A percentile compares a stretch with the other conserved stretches of the same genome.
Conservation (phyloP, 2,329 filamentous ascomycete species). For the Clarireedia sp. region DNA sequence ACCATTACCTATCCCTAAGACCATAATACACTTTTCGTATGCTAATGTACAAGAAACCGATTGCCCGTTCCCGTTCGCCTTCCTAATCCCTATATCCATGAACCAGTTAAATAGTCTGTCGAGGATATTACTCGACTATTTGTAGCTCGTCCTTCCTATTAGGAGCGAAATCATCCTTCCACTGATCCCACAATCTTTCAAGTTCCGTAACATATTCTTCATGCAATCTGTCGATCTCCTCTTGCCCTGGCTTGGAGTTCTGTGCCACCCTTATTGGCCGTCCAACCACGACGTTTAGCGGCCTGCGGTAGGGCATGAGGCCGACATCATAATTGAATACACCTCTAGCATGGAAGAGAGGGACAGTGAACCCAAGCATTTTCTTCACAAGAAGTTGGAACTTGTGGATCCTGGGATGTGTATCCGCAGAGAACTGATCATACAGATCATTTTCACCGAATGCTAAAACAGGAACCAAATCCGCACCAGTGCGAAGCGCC, state of each 20-base stretch:
- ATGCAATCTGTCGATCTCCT: constrained; percentile 76
- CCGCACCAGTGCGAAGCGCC: constrained; percentile 84
- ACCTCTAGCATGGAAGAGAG: constrained; percentile 80
- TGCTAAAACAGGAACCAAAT: constrained; percentile 82
- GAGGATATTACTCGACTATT: constrained; percentile 46
- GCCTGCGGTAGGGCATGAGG: constrained; percentile 83
- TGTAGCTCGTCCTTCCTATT: constrained; percentile 57
- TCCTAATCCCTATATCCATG: too few species aligned
- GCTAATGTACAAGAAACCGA: background rate
- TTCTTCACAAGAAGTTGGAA: constrained; percentile 79
- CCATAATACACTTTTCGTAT: background rate
- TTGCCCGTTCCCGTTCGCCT: background rate
- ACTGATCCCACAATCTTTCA: constrained; percentile 63
- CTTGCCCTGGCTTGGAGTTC: constrained; percentile 56
- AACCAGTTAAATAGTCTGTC: too few species aligned
- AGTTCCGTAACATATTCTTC: constrained; percentile 69
- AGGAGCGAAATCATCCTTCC: constrained; percentile 67
- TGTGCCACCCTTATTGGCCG: constrained; percentile 64
- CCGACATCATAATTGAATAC: constrained; percentile 98
- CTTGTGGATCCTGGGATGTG: constrained; percentile 72
- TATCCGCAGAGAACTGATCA: constrained; percentile 72
- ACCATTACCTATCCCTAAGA: background rate
- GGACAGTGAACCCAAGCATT: constrained; percentile 84
- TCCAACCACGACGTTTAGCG: constrained; percentile 85
- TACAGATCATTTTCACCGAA: constrained; percentile 97